A percentile compares a stretch with the other conserved stretches of the same genome.
These are phyloP conservation scores for Kwoniella shandongensis DNA, from an alignment of 768 basidiomycete species.

Conservation along the genomic window DNA sequence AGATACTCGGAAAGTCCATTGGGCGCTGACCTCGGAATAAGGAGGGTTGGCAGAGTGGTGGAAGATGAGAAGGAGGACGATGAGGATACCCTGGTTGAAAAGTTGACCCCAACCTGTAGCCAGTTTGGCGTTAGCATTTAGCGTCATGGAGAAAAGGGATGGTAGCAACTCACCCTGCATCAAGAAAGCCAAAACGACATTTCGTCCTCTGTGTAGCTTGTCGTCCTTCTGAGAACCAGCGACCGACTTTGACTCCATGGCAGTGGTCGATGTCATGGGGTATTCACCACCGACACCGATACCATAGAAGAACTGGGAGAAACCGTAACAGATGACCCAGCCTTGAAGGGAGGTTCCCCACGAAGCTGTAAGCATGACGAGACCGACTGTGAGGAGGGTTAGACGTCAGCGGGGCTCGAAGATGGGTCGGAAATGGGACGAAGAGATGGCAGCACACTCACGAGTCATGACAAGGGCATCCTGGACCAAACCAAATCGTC, in stretches of 20 bases:
- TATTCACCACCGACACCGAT: slow-evolving; percentile 53
- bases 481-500: slow-evolving; percentile 54
- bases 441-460: slow-evolving; percentile 18
- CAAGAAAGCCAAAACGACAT: slow-evolving; percentile 56
- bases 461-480: slow-evolving; percentile 55
- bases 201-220: slow-evolving; percentile 55
- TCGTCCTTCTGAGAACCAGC: slow-evolving; percentile 51
- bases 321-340: slow-evolving; percentile 55
- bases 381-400: slow-evolving; percentile 40
- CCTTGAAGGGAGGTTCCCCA: slow-evolving; percentile 54
- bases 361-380: slow-evolving; percentile 56
- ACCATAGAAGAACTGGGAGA: slow-evolving; percentile 55
- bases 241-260: slow-evolving; percentile 50
- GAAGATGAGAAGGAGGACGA: slow-evolving; percentile 56
- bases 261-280: slow-evolving; percentile 55
- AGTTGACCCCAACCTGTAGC: slow-evolving; percentile 54
- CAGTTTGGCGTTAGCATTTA: neutral
- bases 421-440: too few species aligned
- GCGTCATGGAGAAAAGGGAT: neutral
- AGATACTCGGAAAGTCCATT: slow-evolving; percentile 56
- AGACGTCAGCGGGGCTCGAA: neutral
- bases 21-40: slow-evolving; percentile 49
- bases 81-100: slow-evolving; percentile 53
- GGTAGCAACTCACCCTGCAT: slow-evolving; percentile 50
- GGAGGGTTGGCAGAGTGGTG: slow-evolving; percentile 45